Evolutionary conservation across 2,329 filamentous ascomycete species (phyloP), one percentile per base, ranked within the genome.

Genomic region (Westerdykella aurantiaca): DNA sequence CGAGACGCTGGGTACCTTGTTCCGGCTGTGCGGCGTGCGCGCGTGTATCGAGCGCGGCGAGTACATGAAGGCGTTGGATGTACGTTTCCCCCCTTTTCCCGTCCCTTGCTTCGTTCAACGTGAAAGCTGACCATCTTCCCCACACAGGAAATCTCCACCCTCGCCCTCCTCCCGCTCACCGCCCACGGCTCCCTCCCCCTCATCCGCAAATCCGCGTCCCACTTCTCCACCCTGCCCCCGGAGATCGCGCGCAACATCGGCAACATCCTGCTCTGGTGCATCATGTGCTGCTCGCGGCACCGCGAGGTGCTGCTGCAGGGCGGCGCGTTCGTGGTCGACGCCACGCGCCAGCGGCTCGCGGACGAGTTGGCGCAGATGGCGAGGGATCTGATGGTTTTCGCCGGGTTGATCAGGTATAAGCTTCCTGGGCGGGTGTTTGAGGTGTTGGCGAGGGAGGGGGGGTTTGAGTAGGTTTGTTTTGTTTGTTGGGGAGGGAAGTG

Each of bases 301-400:
- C 80, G 87, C 17, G 63, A 66, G 49, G 83, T 86, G 56, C 74
- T 82, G 48, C 77, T 78, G 44, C 78, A 75, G 46, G 82, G 83
- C 22, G 79, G 84, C 56, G 96, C 85, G 67, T 29, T 29, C 25
- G n/a, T 35, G 4, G 88, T 85, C 55, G 84, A 84, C 76, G 51
- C 74, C 7, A 64, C 61, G 77, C 61, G 75, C 71, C 63, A 70
- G 73, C 55, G 62, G 39, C 57, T 71, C 66, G 81, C 84, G 41
- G 81, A 85, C 45, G 77, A 85, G 58, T 73, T 94, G 60, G 80
- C 85, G 70, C 81, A 85, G 66, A 88, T 86, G 72, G 89, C 87
- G 33, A 82, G 89, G 67, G 91, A 97, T 68, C 70, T 96, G 58
- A 95, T 93, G 73, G 86, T 93, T 12, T 97, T 95, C 73, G 91